Base-by-base conservation (phyloP, 2,329 filamentous ascomycete genomes). In the Penicillium sp. region DNA sequence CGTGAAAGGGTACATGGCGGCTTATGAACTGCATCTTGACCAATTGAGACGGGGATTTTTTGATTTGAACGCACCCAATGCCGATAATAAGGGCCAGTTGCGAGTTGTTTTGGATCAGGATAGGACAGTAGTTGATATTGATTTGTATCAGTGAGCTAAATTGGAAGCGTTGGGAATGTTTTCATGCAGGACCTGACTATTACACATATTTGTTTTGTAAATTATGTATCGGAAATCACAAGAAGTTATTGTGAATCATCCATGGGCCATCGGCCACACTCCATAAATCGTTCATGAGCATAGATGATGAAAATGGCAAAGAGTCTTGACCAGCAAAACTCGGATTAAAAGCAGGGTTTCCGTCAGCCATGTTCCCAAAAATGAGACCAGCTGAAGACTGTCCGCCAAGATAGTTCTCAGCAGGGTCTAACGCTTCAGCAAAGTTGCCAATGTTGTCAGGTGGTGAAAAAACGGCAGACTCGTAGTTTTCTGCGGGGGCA, bases 231-330 rank as follows among this genome's bases (percentile, higher is more conserved):
- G 1, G 15, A 17, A n/a, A 51, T 59, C 48, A 69, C 31, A 64
- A 37, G 5, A 66, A 54, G 48, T 69, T 65, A 2, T 65, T 71
- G 42, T 72, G 65, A 23, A 73, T 70, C 54, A 72, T 63, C 70
- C 70, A 72, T 9, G 70, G 71, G 2, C 69, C 69, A 61, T 73
- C 71, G 21, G 70, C 70, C 8, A 73, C 66, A 58, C 67, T 72
- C 70, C 71, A 72, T 13, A 67, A 46, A 59, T 71, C 68, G 33
- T 51, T 62, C 60, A 67, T 62, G n/a, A 54, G 58, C 27, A 61
- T 58, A 10, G 62, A 57, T 17, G 64, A 63, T 5, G 62, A 62
- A 19, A 64, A 67, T 0, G 64, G 57, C 2, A 66, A 50, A 41
- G 55, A 38, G 7, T 62, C 61, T 35, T 64, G 59, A 21, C 63